Evolutionary conservation across 225 moss, liverwort and hornwort genomes (phyloP).

Genomic region (Pseudisothecium myosuroides): DNA sequence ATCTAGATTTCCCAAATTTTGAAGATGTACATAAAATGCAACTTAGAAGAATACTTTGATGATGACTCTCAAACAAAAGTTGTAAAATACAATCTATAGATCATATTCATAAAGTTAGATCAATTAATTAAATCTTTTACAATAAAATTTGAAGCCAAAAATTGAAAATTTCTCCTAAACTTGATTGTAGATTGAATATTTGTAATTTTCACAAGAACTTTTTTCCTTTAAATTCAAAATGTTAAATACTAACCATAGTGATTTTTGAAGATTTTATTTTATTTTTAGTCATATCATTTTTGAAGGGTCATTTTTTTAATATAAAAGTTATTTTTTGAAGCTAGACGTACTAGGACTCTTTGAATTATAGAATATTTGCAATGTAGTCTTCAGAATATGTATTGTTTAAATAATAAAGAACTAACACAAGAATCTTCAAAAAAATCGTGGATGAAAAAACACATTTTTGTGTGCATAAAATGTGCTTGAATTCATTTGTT

Average conservation of each 20-base stretch:
- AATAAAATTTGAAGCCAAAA: no score
- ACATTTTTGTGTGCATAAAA: not conserved
- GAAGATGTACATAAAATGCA: not conserved
- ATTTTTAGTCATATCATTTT: no score
- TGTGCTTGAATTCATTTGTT: not conserved
- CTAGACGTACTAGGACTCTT: fast-evolving
- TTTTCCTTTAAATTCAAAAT: no score
- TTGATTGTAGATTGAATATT: no score
- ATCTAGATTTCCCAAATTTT: not conserved
- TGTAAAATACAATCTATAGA: not conserved
- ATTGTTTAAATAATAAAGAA: not conserved
- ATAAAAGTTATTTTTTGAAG: no score
- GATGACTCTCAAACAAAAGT: not conserved
- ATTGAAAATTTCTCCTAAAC: no score
- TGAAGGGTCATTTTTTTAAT: no score
- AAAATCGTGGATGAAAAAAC: not conserved
- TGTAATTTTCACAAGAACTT: no score
- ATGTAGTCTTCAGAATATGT: not conserved
- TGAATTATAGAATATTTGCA: not conserved
- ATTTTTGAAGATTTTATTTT: no score
- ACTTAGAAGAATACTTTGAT: not conserved
- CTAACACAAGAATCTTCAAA: not conserved
- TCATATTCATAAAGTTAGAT: no score
- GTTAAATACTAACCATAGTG: no score
- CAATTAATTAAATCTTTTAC: no score